Base-by-base conservation (phyloP, 108 stramenopile species). In the Mayamaea pseudoterrestris region DNA sequence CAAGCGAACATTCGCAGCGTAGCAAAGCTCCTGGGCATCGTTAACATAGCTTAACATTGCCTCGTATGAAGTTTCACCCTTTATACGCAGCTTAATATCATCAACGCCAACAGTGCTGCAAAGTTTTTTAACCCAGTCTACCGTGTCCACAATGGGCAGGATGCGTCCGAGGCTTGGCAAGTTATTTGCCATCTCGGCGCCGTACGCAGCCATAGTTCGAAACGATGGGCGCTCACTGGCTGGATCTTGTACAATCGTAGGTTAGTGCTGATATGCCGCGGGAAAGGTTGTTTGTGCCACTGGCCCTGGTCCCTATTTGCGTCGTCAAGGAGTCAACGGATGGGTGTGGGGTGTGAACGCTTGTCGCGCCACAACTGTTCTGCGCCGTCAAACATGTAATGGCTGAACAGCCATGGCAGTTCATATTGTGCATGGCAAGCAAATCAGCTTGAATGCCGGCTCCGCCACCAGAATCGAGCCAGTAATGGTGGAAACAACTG, bases 401-500 rank as follows among this genome's bases (percentile, higher is more conserved):
- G 41, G 89, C 94, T 22, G 85, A 87, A 64, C 94, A 95, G 11
- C 88, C 92, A 61, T 93, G 92, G 17, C 69, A 73, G 9, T 81
- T 84, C 41, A 93, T 69, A 25, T 69, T 35, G 36, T 90, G 90
- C 5, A 91, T 81, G 30, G 90, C 76, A 44, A 80, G 87, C 46
- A 95, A 58, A 57, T 95, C 94, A 27, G 94, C 94, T 59, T 95
- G 94, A 44, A 95, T 88, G 25, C 94, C 94, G 3, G 94, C 94
- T 17, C 94, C 94, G 13, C 94, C 94, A 2, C 94, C 94, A 2
- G 85, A 88, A 66, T 95, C 94, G 81, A 84, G 46, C 94, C 94
- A 3, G 94, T 90, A 41, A 95, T 93, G 29, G 90, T 92, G 65
- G 86, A 92, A 6, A 92, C 84, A 41, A 91, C 87, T 0, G 90